A percentile compares a stretch with the other conserved stretches of the same genome.
These are phyloP conservation scores for Durusdinium trenchii DNA, from an alignment of 73 alveolate genomes.

Conservation along the genomic window DNA sequence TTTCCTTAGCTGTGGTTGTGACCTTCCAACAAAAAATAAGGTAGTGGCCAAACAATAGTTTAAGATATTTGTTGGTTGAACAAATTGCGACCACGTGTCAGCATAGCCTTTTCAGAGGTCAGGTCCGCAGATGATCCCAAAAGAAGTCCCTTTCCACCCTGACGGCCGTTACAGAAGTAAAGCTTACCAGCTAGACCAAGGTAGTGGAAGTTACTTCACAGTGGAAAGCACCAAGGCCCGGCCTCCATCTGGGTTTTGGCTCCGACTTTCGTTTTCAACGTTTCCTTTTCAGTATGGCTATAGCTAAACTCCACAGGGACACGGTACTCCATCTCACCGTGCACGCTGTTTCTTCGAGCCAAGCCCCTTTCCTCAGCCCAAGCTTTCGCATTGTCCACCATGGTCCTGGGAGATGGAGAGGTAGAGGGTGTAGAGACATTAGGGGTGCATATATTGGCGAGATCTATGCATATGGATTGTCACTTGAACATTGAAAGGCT, in stretches of 20 bases:
- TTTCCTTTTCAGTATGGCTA: not conserved
- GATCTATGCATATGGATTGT: not conserved
- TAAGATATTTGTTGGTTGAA: no score
- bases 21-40: no score
- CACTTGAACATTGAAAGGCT: not conserved
- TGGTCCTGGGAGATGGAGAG: not conserved
- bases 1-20: no score
- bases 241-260: not conserved
- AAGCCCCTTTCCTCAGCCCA: not conserved
- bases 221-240: not conserved
- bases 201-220: not conserved
- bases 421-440: no score
- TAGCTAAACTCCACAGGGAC: not conserved
- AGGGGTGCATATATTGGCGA: no score
- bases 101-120: not conserved
- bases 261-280: not conserved
- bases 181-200: not conserved
- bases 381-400: not conserved
- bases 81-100: not conserved
- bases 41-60: no score
- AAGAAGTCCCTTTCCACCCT: not conserved
- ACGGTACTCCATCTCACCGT: not conserved
- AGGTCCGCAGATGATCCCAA: not conserved
- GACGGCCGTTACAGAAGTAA: not conserved
- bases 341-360: not conserved